Percentiles rank a stretch among this genome's conserved stretches.
These are phyloP conservation scores for Mallotus japonicus DNA, from an alignment of 441 rosid species.

Conservation along the genomic window DNA sequence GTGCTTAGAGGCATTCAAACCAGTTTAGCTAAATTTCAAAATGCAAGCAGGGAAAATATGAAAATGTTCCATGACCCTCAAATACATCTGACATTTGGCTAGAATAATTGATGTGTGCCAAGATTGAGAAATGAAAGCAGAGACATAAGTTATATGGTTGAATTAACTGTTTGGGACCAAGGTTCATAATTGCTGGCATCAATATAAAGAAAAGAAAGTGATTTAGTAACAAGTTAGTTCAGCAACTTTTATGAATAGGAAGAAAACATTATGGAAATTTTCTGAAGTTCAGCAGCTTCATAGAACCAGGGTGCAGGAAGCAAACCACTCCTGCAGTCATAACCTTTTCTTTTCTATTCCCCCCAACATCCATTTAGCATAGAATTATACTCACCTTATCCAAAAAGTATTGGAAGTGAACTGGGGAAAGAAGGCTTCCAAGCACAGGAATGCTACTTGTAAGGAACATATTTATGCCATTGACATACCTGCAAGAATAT, in stretches of 20 bases:
- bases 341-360: too few species aligned
- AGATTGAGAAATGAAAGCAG: constrained; percentile 14
- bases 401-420: constrained; percentile 92
- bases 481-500: constrained; percentile 76
- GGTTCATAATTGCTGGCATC: neutral
- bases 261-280: neutral
- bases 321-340: neutral
- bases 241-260: neutral
- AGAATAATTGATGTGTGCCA: neutral
- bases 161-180: constrained; percentile 1
- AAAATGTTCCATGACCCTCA: neutral
- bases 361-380: too few species aligned
- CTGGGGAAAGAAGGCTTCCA: constrained; percentile 83
- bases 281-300: neutral
- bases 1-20: neutral
- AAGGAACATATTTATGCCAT: constrained; percentile 76
- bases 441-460: constrained; percentile 78
- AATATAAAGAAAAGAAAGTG: neutral
- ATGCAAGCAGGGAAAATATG: neutral
- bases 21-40: neutral
- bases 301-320: neutral
- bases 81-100: neutral
- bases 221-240: neutral
- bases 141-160: neutral
- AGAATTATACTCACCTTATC: constrained; percentile 69